Evolutionary conservation across 2,329 filamentous ascomycete species (phyloP), one percentile per base, ranked within the genome.

Genomic region (Talaromyces islandicus): DNA sequence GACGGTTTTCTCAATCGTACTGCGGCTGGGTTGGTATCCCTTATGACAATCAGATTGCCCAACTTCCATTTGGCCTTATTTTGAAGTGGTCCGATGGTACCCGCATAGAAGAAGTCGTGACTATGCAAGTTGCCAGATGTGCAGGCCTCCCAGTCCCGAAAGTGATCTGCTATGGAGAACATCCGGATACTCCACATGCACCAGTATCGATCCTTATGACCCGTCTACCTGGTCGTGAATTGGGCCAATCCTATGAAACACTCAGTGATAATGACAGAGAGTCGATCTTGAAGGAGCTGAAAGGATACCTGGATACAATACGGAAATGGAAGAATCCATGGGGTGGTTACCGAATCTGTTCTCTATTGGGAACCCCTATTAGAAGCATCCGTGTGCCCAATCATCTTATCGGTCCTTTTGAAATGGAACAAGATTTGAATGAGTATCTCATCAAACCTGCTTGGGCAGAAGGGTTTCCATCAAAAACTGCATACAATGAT

Each of bases 131-230:
- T 55, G 69, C 68, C 7, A 61, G 65, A 61, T 62, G 58, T 12
- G 71, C 70, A 32, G 70, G 69, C 30, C 63, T 75, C 9, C 71
- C 71, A 52, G 67, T 69, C 29, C 72, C 71, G 11, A 67, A 64
- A 58, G 70, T 75, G 19, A 66, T 74, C 21, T 68, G 65, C 58
- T 73, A 71, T 61, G 68, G 72, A 29, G 71, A 73, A 9, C 71
- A 75, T 63, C 66, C 69, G 30, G 62, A 71, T 60, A 67, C 61
- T 19, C 67, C 68, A 12, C 64, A 71, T 63, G 68, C 68, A 21
- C 69, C 69, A 17, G 54, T 75, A 30, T 74, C 73, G 27, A 75
- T 75, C 58, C 59, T 75, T 2, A 75, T 78, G 70, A 77, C 73
- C 60, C 69, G 73, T 38, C 58, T 74, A 59, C 71, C 71, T 54